A percentile compares a stretch with the other conserved stretches of the same genome.
Evolutionary conservation across 495 filamentous ascomycete species (phyloP).

Genomic region (Tuber indicum): DNA sequence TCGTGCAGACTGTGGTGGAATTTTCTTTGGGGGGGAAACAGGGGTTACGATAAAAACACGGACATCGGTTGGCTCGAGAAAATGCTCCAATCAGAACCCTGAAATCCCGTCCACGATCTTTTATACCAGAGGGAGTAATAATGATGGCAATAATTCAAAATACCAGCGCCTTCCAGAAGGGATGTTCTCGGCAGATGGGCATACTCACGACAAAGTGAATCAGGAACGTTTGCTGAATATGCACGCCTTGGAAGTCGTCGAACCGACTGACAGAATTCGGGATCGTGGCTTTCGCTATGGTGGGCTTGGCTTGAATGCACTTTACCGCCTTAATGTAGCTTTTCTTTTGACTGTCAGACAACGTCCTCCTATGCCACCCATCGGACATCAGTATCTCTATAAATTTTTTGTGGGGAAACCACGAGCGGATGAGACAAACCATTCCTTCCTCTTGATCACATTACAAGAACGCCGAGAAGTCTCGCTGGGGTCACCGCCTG

Average conservation of each 20-base stretch:
- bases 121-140: neutral
- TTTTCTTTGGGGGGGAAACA: neutral
- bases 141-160: neutral
- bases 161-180: constrained; percentile 32
- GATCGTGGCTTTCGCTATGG: constrained; percentile 45
- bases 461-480: constrained; percentile 19
- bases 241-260: constrained; percentile 65
- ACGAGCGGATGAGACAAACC: constrained; percentile 37
- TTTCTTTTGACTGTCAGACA: constrained; percentile 49
- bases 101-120: neutral
- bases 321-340: constrained; percentile 59
- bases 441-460: constrained; percentile 48
- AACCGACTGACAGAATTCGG: constrained; percentile 52
- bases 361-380: constrained; percentile 46
- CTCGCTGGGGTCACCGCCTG: neutral
- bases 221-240: constrained; percentile 58
- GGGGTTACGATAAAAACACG: neutral
- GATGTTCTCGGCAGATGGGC: constrained; percentile 49
- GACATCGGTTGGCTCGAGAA: neutral
- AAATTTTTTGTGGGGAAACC: neutral
- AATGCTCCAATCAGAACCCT: neutral
- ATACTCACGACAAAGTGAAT: constrained; percentile 55
- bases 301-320: constrained; percentile 54
- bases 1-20: neutral
- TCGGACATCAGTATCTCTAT: neutral